Evolutionary conservation across 306 rosid genomes (phyloP).

Genomic region (Ammopiptanthus mongolicus): DNA sequence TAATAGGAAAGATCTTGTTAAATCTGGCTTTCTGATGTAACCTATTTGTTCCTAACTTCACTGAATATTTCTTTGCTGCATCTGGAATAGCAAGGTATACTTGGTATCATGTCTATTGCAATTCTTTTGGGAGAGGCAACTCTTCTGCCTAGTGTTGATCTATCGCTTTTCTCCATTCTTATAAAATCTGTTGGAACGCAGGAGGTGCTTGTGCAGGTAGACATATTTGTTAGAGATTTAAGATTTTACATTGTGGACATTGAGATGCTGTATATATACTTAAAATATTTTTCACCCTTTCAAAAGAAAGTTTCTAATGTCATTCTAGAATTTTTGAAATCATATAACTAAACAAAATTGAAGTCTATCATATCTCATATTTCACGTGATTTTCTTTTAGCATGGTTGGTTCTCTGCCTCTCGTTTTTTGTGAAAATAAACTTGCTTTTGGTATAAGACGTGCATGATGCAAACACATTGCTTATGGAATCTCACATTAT

Average conservation of each 20-base stretch:
- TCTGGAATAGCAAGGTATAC: conserved; percentile 34
- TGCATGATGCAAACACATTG: background rate
- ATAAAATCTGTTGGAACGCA: conserved; percentile 66
- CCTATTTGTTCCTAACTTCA: background rate
- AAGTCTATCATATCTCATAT: background rate
- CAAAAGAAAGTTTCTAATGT: conserved; percentile 3
- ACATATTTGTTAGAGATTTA: background rate
- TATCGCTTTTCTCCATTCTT: conserved; percentile 89
- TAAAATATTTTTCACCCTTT: background rate
- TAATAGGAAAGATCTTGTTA: background rate
- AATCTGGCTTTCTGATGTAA: background rate
- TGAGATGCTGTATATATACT: background rate
- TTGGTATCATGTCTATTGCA: conserved; percentile 83
- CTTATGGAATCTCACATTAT: conserved; percentile 4
- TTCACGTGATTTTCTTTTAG: background rate
- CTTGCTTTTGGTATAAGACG: background rate
- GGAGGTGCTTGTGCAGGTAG: conserved; percentile 92
- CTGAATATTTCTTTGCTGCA: background rate
- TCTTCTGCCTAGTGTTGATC: conserved; percentile 71
- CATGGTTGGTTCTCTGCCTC: background rate
- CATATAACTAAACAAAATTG: background rate
- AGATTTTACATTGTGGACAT: background rate
- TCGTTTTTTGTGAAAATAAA: background rate
- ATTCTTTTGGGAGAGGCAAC: conserved; percentile 98
- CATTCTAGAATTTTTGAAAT: background rate